Conservation (phyloP, 1,284 basidiomycete genomes). For the Malassezia psittaci region DNA sequence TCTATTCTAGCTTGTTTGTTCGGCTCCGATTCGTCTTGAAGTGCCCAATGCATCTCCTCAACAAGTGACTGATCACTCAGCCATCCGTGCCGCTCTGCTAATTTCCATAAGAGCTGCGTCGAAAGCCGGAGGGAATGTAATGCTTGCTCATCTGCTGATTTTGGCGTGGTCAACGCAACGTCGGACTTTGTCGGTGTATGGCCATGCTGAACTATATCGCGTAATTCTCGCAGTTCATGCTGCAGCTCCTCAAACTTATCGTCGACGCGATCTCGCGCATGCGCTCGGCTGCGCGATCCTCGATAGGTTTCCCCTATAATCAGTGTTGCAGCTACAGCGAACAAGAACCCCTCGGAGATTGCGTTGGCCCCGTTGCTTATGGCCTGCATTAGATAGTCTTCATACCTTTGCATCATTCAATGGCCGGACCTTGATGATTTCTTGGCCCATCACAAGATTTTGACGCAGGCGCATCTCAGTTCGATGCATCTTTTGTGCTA, state of each 20-base stretch:
- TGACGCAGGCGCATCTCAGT: constrained; percentile 36
- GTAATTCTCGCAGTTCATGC: constrained; percentile 22
- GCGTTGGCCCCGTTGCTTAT: constrained; percentile 39
- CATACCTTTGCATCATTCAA: constrained; percentile 39
- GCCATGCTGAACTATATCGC: background rate
- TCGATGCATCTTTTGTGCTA: constrained; percentile 39
- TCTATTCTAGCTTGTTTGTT: background rate
- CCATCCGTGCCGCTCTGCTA: constrained; percentile 14
- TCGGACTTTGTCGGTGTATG: background rate
- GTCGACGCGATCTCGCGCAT: constrained; percentile 36
- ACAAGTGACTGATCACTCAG: background rate
- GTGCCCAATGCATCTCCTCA: constrained; percentile 6
- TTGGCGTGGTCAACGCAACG: background rate
- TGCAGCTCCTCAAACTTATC: constrained; percentile 27
- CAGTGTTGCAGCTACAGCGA: constrained; percentile 38
- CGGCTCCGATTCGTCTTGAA: background rate
- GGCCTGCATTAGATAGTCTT: constrained; percentile 5
- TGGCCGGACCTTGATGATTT: constrained; percentile 33
- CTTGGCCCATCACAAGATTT: constrained; percentile 30
- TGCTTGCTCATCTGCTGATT: background rate
- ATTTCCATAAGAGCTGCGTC: constrained; percentile 5
- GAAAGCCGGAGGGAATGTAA: background rate
- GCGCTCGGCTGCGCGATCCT: constrained; percentile 30
- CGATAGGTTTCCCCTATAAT: constrained; percentile 43
- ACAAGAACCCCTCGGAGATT: constrained; percentile 42